Base-by-base conservation (phyloP, 495 filamentous ascomycete species). In the Neurospora sp. region DNA sequence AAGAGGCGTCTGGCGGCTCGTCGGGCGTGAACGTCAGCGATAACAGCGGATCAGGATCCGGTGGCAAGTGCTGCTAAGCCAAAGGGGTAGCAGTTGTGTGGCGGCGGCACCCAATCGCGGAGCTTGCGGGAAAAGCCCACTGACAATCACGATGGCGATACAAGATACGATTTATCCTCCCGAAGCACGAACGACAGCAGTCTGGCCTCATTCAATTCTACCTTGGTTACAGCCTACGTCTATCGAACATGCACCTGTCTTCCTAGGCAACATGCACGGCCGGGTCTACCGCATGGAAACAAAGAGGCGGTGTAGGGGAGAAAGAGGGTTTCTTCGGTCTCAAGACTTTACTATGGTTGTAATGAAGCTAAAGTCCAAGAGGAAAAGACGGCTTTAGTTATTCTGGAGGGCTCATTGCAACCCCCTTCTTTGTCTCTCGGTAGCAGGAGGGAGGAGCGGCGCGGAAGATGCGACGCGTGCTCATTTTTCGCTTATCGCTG, bases 11-110 rank as follows among this genome's bases (percentile, higher is more conserved):
- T n/a, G 84, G 86, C 39, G 80, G 87, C 22, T 75, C 74, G 39
- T 82, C 85, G 71, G 88, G 88, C n/a, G 91, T 94, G 70, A 92
- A 87, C 79, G 92, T 94, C 76, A 89, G 90, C 69, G 91, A 82
- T 82, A 85, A 81, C 85, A 86, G 75, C 45, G 83, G 86, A 76
- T 87, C 85, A 71, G 88, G 84, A 27, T 80, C 88, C 39, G 91
- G 92, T 39, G 89, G 91, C 75, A 97, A 97, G 84, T 98, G 95
- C 85, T 98, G 95, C 81, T 98, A 90, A 79, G 45, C 20, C 44
- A 41, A 53, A 20, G 27, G 44, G n/a, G n/a, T 31, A 69, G 20
- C 37, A 45, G 18, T 31, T 70, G n/a, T 14, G 69, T 35, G 18
- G 70, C 65, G 39, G 42, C 27, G 39, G 69, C 71, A 35, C 41